A percentile compares a stretch with the other conserved stretches of the same genome.
Conservation (phyloP, 345 rosid genomes). For the Angophora floribunda region DNA sequence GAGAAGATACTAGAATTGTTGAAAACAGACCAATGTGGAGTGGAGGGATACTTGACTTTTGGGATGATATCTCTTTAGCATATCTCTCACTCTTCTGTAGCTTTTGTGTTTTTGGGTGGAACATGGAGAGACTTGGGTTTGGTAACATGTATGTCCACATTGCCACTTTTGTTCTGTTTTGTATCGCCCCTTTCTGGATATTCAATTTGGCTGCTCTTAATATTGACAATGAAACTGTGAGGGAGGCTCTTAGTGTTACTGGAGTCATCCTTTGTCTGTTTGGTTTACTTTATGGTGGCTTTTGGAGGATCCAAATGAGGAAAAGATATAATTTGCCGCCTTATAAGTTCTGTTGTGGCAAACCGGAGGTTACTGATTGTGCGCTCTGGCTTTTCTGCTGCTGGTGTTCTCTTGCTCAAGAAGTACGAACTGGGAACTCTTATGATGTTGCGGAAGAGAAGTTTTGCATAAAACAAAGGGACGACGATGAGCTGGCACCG, state of each 20-base stretch:
- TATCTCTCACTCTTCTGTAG: constrained; percentile 76
- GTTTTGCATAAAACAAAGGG: constrained; percentile 18
- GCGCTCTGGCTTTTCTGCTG: constrained; percentile 79
- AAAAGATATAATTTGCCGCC: constrained; percentile 72
- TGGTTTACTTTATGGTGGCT: constrained; percentile 89
- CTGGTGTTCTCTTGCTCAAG: constrained; percentile 95
- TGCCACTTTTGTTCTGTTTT: constrained; percentile 77
- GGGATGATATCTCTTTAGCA: constrained; percentile 84
- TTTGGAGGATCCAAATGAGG: constrained; percentile 96
- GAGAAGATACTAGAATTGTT: constrained; percentile 20
- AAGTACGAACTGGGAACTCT: constrained; percentile 69
- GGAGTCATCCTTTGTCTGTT: constrained; percentile 73
- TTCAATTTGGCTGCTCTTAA: constrained; percentile 85
- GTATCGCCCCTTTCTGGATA: constrained; percentile 91
- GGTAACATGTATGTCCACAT: constrained; percentile 97
- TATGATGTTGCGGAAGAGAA: constrained; percentile 65
- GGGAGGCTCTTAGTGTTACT: constrained; percentile 52
- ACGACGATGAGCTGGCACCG: background rate
- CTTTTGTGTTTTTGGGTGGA: constrained; percentile 94
- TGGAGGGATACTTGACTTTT: constrained; percentile 78
- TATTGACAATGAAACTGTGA: constrained; percentile 44
- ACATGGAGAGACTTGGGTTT: constrained; percentile 92
- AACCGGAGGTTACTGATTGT: constrained; percentile 49
- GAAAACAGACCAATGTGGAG: constrained; percentile 69
- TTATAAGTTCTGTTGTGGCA: constrained; percentile 63